Evolutionary conservation across 2,329 filamentous ascomycete genomes (phyloP), one percentile per base, ranked within the genome.

Genomic region (Ascochyta lentis): DNA sequence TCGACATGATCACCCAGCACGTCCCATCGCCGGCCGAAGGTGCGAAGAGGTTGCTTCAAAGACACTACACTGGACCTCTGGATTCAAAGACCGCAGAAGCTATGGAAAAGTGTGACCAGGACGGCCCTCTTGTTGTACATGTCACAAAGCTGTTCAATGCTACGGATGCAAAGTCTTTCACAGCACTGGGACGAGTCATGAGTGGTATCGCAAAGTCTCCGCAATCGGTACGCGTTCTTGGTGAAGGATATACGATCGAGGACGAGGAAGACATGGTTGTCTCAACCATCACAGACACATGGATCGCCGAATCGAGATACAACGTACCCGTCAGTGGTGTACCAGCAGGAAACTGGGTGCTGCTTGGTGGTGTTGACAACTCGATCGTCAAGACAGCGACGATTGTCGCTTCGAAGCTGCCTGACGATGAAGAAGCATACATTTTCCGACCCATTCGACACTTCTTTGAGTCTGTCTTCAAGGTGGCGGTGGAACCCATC

Each of bases 331-430:
- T 91, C 0, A 92, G 92, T 65, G 95, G 95, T 45, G 88, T 99
- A 24, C 95, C 95, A 6, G 95, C 95, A 1, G 95, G 95, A 39
- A 97, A 96, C 72, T 90, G 92, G 82, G 94, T 96, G 13, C 80
- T 99, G n/a, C 83, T 99, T 15, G 88, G 90, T 51, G 95, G 94
- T 13, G 88, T 99, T 26, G 94, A 98, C 79, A 98, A 98, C 76
- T 97, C 93, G 4, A 98, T 99, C 67, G 92, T 98, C 78, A 99
- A 99, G 78, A 94, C 92, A 3, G 95, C 95, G 8, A 99, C 95
- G 0, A 83, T 99, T 43, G 87, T 99, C 27, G 86, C 92, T 1
- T 86, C 87, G 35, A 89, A 87, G 63, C 83, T 96, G 8, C 89
- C 92, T 24, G 89, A 96, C 48, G 87, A 95, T 42, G 94, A 98